A percentile compares a stretch with the other conserved stretches of the same genome.
Conservation (phyloP, 164 flowering plant genomes). For the Nymphaea colorata region DNA sequence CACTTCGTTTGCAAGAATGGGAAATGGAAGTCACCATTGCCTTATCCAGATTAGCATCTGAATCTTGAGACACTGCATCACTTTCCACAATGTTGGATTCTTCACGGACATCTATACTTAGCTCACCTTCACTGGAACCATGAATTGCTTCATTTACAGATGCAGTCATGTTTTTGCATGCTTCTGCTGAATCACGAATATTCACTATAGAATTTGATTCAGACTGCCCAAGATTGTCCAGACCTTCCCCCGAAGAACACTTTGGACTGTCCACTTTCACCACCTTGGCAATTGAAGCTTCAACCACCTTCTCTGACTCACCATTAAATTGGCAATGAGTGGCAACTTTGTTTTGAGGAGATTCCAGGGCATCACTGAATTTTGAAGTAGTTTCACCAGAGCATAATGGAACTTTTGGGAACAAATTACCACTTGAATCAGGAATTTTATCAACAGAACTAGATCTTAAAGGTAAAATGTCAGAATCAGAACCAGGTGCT, state of each 20-base stretch:
- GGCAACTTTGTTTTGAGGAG: not conserved
- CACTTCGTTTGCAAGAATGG: constrained; percentile 9
- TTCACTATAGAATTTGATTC: not conserved
- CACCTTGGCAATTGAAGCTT: not conserved
- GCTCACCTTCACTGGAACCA: not conserved
- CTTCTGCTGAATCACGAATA: not conserved
- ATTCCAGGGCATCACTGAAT: not conserved
- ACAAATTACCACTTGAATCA: not conserved
- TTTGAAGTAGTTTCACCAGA: not conserved
- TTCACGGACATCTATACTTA: not conserved
- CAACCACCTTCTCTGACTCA: not conserved
- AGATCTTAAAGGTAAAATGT: not conserved
- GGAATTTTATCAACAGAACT: not conserved
- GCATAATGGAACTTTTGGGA: not conserved
- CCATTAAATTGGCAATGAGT: not conserved
- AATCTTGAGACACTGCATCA: not conserved
- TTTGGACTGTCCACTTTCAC: not conserved
- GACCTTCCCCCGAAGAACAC: not conserved
- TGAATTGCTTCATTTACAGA: not conserved
- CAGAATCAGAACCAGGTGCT: not conserved
- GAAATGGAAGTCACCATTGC: constrained; percentile 1
- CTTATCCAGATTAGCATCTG: not conserved
- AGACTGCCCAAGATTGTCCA: not conserved
- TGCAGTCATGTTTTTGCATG: not conserved
- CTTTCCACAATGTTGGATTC: not conserved